Evolutionary conservation across 169 alveolate species (phyloP).

Genomic region (Perkinsus olseni): DNA sequence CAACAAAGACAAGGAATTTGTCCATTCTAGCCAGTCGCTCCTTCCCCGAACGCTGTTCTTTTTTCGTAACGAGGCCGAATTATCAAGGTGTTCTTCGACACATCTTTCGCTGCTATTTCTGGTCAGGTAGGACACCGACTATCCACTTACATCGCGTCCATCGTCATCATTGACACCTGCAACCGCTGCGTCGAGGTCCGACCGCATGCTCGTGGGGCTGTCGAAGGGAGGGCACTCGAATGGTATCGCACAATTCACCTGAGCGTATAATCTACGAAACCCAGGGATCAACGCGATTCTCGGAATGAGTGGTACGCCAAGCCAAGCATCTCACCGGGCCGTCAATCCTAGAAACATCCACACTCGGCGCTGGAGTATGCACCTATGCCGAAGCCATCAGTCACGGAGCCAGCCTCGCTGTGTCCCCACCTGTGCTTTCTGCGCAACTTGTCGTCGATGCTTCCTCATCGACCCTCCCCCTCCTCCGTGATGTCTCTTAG

Average conservation of each 20-base stretch:
- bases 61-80: too few species aligned
- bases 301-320: too few species aligned
- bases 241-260: not conserved
- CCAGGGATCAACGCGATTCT: not conserved
- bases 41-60: too few species aligned
- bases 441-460: too few species aligned
- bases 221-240: not conserved
- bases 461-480: too few species aligned
- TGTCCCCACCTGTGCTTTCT: too few species aligned
- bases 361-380: not conserved
- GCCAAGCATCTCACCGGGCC: not conserved
- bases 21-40: too few species aligned
- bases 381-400: not conserved
- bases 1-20: too few species aligned
- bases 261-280: not conserved
- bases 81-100: too few species aligned
- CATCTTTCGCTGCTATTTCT: not conserved
- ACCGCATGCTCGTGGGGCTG: not conserved
- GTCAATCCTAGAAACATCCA: not conserved
- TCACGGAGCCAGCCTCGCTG: too few species aligned
- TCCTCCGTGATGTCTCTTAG: not conserved
- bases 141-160: not conserved
- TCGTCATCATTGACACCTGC: too few species aligned
- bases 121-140: not conserved
- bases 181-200: too few species aligned